Evolutionary conservation across 345 rosid genomes (phyloP), one percentile per base, ranked within the genome.

Genomic region (Gossypium anomalum): DNA sequence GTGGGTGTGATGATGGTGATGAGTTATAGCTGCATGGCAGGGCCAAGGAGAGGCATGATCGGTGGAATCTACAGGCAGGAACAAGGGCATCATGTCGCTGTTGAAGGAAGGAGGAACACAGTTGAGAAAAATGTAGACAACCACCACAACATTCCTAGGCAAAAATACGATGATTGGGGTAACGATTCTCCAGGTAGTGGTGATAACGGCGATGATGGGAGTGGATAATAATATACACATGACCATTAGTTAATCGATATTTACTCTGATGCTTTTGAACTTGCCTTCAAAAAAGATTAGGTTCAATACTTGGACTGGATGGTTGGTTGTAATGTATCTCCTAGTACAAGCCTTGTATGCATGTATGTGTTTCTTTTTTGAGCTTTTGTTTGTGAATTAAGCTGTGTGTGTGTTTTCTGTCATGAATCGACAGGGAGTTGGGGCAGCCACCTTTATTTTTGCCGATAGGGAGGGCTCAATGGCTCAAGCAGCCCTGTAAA

Each of bases 61-160:
- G 80, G 76, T 10, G 80, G 79, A 71, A 65, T 76, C 67, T 63
- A 73, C 38, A 77, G 70, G 20, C 71, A 74, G 62, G 79, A 70
- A 71, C 73, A 74, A 49, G 65, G 67, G 45, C 72, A 68, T 52
- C 52, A 16, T 4, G 63, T 34, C 17, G 64, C 20, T 41, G 49
- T 61, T 7, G 79, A 75, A 80, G 73, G 76, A 27, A 51, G 34
- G 34, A 49, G 4, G n/a, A 69, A 65, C 63, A 59, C 22, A 17
- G 72, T 59, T 15, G 72, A 65, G 2, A 80, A 67, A 14, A 72
- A 65, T 72, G 62, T 78, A 22, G 70, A 86, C 64, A 82, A 81
- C 76, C 89, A 86, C 81, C 87, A 79, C 68, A 76, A 2, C 68
- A 84, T 79, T 61, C 86, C 87, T 20, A 81, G 86, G 45, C 72